Conservation (phyloP, 2,329 filamentous ascomycete genomes). For the Scedosporium apiospermum region DNA sequence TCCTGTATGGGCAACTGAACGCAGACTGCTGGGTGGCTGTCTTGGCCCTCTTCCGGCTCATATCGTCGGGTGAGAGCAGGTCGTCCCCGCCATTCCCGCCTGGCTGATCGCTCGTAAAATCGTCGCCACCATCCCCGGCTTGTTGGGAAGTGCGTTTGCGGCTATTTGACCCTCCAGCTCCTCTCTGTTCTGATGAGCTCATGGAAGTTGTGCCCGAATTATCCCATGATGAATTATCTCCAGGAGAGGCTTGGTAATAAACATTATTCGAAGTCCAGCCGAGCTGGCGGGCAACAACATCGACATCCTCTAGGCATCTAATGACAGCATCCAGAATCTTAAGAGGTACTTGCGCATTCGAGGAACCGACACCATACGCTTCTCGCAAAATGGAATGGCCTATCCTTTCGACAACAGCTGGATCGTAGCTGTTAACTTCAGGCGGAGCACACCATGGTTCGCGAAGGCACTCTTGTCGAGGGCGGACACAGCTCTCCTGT, state of each 20-base stretch:
- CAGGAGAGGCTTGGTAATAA: not conserved
- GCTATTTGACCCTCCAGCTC: not conserved
- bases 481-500: not conserved
- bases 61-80: not conserved
- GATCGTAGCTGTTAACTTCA: not conserved
- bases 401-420: not conserved
- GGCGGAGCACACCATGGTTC: not conserved
- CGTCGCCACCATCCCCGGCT: not conserved
- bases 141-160: not conserved
- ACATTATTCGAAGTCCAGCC: not conserved
- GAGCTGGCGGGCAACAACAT: not conserved
- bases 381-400: not conserved
- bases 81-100: not conserved
- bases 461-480: not conserved
- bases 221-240: not conserved
- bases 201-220: not conserved
- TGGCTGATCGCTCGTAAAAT: not conserved
- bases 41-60: not conserved
- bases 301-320: not conserved
- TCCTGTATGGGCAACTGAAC: constrained; percentile 33
- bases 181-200: not conserved
- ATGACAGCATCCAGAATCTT: not conserved
- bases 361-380: not conserved
- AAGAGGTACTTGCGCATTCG: not conserved
- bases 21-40: not conserved